Base-by-base conservation (phyloP, 2,329 filamentous ascomycete species). In the Ophiostoma piceae region DNA sequence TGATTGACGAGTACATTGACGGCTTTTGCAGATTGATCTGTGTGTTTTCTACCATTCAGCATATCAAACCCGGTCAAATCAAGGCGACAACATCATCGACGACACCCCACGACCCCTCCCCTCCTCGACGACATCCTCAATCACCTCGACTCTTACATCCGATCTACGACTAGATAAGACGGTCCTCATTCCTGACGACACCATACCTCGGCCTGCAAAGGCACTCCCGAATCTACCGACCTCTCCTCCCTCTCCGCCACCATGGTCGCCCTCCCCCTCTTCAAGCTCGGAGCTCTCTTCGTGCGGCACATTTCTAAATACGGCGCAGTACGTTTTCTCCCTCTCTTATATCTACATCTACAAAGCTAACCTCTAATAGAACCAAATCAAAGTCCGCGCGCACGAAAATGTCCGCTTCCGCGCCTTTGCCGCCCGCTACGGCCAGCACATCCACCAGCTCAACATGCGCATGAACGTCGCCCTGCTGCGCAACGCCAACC, bases 261-360 rank as follows among this genome's bases (percentile, higher is more conserved):
- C 69, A 90, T 90, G 88, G 87, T 90, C 64, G 83, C 87, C 70
- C 81, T 90, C 54, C 88, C 88, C 26, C 80, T 90, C 22, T 90
- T 90, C 79, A 90, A 90, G 80, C 85, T 90, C 73, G 87, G 84
- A 29, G 78, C 87, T 70, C 82, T 90, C 66, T 87, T 90, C 74
- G 81, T 90, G 75, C 84, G 86, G 74, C 87, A 90, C 76, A 79
- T 90, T 68, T 90, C 87, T 70, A 90, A 90, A 79, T 90, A 90
- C 82, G 87, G 87, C 76, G 87, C 88, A 69, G 87, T 90, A 84
- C 74, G 86, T 79, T 14, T 11, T 29, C 3, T 43, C 7, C n/a
- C n/a, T n/a, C n/a, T n/a, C n/a, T n/a, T n/a, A n/a, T n/a, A n/a
- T n/a, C n/a, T n/a, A n/a, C n/a, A n/a, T n/a, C n/a, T n/a, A n/a